phyloP scores from a whole-genome alignment of 78 protist genomes.

The Acrasis kona region DNA sequence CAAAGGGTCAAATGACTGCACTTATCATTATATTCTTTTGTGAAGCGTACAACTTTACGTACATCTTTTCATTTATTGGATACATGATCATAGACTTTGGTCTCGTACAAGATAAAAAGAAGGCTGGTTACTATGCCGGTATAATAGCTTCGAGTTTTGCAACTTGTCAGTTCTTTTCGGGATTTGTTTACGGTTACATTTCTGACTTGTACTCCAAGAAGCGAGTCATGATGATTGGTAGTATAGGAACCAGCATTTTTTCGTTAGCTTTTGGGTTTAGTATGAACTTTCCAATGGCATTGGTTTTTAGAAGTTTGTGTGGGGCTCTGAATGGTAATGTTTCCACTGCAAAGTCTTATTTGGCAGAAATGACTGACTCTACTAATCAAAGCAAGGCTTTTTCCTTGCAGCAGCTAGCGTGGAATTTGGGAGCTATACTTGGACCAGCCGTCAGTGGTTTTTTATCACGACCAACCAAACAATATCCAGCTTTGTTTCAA shows the following conservation, averaged over 20 bases:
- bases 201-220: neutral
- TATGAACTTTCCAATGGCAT: neutral
- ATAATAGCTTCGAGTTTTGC: neutral
- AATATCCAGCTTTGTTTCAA: neutral
- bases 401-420: neutral
- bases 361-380: neutral
- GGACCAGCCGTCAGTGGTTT: neutral
- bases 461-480: neutral
- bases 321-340: slow-evolving; percentile 2
- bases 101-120: neutral
- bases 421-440: neutral
- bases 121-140: neutral
- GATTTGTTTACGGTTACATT: neutral
- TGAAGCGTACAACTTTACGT: too few species aligned
- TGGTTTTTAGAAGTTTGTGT: neutral
- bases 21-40: too few species aligned
- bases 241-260: neutral
- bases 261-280: neutral
- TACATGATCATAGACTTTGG: too few species aligned
- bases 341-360: neutral
- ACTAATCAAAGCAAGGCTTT: neutral
- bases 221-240: neutral
- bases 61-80: too few species aligned
- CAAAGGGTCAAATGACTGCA: too few species aligned
- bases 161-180: neutral